Evolutionary conservation across 305 asterid genomes (phyloP), one percentile per base, ranked within the genome.

Genomic region (Salvia sclarea): DNA sequence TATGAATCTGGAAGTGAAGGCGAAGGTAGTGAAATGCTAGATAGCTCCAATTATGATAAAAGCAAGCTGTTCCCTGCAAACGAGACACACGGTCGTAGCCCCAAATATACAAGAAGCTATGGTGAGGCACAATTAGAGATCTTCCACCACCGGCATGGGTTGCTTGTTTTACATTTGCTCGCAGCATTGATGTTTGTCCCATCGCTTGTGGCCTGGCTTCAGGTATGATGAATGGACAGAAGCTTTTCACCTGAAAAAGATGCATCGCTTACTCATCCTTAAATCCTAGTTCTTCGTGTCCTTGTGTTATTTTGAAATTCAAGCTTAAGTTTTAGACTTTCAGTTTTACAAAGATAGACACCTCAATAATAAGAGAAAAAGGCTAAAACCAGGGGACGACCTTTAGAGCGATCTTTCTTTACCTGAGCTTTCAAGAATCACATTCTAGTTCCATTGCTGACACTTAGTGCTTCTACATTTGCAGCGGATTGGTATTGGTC

Each of bases 81-180:
- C 14, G 86, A 76, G 72, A 81, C 75, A 64, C 65, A 50, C 67
- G 69, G 79, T 53, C 76, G 66, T 52, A 85, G 88, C 77, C 94
- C 91, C 55, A 79, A 83, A 64, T 87, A 89, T 64, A 78, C 74
- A 44, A 83, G 85, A 82, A 84, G 95, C 86, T 89, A 85, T 52
- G 78, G 77, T 69, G 98, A 91, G 33, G 79, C 93, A 30, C 98
- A 89, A 37, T 74, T 89, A 70, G 99, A 94, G 85, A 84, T 84
- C 79, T 94, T 89, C 86, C 82, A 94, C 76, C 96, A 91, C 80
- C 83, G 79, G 45, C 99, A 91, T 76, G 99, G 98, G 47, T 76
- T 91, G 79, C 90, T 91, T 48, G 69, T 87, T 63, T 77, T 94
- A 55, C 97, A 91, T 82, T 78, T 94, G 73, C 88, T 94, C 40